Conservation (phyloP, 1,284 basidiomycete genomes). For the Irpex rosettiformis region DNA sequence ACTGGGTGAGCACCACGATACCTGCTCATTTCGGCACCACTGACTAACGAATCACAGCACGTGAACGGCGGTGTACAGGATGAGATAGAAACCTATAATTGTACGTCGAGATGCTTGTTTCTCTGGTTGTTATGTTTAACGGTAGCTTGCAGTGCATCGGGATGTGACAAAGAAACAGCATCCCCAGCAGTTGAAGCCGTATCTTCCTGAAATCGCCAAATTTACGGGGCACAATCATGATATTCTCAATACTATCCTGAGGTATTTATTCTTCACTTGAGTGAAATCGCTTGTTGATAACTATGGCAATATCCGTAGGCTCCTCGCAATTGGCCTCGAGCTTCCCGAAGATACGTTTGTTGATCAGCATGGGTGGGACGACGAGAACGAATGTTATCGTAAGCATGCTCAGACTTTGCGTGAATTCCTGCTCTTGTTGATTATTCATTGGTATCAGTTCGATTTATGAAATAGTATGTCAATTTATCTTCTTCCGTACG, state of each 20-base stretch:
- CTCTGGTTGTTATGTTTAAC: neutral
- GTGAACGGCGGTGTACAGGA: constrained; percentile 56
- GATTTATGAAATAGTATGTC: constrained; percentile 55
- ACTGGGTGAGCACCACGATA: constrained; percentile 40
- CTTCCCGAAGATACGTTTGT: constrained; percentile 35
- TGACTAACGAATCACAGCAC: constrained; percentile 32
- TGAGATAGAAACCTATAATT: constrained; percentile 56
- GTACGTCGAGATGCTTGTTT: constrained; percentile 29
- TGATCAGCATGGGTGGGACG: constrained; percentile 27
- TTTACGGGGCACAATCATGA: constrained; percentile 31
- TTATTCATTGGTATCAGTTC: constrained; percentile 31
- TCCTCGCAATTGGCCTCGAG: constrained; percentile 38
- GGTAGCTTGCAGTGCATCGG: constrained; percentile 17
- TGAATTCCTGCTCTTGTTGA: no score
- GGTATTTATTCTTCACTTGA: constrained; percentile 8
- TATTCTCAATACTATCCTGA: constrained; percentile 23
- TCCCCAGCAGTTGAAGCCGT: constrained; percentile 33
- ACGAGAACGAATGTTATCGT: constrained; percentile 29
- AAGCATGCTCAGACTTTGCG: constrained; percentile 1
- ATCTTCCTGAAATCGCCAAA: constrained; percentile 39
- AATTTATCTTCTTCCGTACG: neutral
- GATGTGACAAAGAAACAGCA: constrained; percentile 27
- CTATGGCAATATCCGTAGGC: constrained; percentile 28
- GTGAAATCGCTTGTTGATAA: neutral
- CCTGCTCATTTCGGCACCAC: neutral